These are phyloP conservation scores for Ramularia endophylla DNA, from an alignment of 2,329 filamentous ascomycete species.

Conservation along the genomic window DNA sequence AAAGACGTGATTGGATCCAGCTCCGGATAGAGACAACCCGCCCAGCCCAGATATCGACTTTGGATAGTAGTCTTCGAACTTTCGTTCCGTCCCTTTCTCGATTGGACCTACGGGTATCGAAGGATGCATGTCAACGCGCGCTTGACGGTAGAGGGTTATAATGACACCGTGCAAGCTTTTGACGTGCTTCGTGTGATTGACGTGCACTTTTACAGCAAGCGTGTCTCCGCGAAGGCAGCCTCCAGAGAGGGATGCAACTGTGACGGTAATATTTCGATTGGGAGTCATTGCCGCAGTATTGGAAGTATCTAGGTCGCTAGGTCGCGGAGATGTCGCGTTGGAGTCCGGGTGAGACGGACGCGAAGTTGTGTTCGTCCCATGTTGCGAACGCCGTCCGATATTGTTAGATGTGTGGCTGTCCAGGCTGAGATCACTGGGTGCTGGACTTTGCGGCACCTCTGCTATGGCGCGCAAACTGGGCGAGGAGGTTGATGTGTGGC, in stretches of 20 bases:
- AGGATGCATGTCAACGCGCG: conserved; percentile 76
- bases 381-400: conserved; percentile 6
- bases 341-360: conserved; percentile 37
- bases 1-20: conserved; percentile 84
- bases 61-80: conserved; percentile 80
- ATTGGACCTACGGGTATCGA: conserved; percentile 55
- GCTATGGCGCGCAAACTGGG: conserved; percentile 25
- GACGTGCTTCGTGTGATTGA: conserved; percentile 83
- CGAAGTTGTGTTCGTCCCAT: conserved; percentile 33
- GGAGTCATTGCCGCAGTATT: conserved; percentile 41
- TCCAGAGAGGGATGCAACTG: conserved; percentile 72
- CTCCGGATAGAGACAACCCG: conserved; percentile 78
- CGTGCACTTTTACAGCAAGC: conserved; percentile 69
- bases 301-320: conserved; percentile 43
- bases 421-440: conserved; percentile 43
- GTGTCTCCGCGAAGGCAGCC: conserved; percentile 83
- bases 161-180: conserved; percentile 91
- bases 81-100: conserved; percentile 60
- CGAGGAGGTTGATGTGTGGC: conserved; percentile 21
- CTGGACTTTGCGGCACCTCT: conserved; percentile 35
- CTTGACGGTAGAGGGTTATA: conserved; percentile 84
- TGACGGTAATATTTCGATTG: conserved; percentile 74
- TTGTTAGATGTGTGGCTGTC: conserved; percentile 24
- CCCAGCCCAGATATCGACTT: conserved; percentile 81
- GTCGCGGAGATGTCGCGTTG: conserved; percentile 34